These are phyloP conservation scores for Waltergamsia citrina DNA, from an alignment of 2,329 filamentous ascomycete genomes.

Conservation along the genomic window DNA sequence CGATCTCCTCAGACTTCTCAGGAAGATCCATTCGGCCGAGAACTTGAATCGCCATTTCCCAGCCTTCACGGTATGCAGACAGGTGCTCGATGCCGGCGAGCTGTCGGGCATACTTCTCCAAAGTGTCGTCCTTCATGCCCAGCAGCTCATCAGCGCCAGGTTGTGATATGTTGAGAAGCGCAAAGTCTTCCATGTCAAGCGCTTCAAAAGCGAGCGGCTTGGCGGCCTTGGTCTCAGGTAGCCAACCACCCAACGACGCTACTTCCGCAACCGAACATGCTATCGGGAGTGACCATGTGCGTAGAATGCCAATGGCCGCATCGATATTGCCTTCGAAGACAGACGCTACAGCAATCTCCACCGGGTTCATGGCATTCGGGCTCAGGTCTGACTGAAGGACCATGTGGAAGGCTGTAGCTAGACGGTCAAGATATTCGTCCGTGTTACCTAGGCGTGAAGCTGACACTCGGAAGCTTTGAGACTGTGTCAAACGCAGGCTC, in stretches of 20 bases:
- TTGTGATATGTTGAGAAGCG: slow-evolving; percentile 63
- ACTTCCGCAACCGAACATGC: slow-evolving; percentile 75
- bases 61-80: slow-evolving; percentile 54
- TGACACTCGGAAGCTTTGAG: slow-evolving; percentile 24
- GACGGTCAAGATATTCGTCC: slow-evolving; percentile 63
- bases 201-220: slow-evolving; percentile 49
- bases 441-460: slow-evolving; percentile 37
- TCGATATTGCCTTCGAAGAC: slow-evolving; percentile 76
- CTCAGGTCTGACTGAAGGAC: slow-evolving; percentile 62
- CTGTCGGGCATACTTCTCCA: slow-evolving; percentile 65
- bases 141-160: slow-evolving; percentile 49
- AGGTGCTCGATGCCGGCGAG: slow-evolving; percentile 48
- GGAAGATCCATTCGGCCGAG: slow-evolving; percentile 72
- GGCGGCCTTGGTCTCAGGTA: slow-evolving; percentile 31
- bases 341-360: slow-evolving; percentile 76
- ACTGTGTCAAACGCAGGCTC: slow-evolving; percentile 27
- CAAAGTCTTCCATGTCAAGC: slow-evolving; percentile 75
- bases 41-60: slow-evolving; percentile 81
- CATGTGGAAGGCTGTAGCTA: slow-evolving; percentile 62
- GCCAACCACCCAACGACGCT: slow-evolving; percentile 75
- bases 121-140: slow-evolving; percentile 69
- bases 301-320: slow-evolving; percentile 63
- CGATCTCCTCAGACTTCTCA: slow-evolving; percentile 60
- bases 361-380: slow-evolving; percentile 63
- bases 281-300: slow-evolving; percentile 72